These are phyloP conservation scores for Tulasnella sp. DNA, from an alignment of 768 basidiomycete genomes.

Conservation along the genomic window DNA sequence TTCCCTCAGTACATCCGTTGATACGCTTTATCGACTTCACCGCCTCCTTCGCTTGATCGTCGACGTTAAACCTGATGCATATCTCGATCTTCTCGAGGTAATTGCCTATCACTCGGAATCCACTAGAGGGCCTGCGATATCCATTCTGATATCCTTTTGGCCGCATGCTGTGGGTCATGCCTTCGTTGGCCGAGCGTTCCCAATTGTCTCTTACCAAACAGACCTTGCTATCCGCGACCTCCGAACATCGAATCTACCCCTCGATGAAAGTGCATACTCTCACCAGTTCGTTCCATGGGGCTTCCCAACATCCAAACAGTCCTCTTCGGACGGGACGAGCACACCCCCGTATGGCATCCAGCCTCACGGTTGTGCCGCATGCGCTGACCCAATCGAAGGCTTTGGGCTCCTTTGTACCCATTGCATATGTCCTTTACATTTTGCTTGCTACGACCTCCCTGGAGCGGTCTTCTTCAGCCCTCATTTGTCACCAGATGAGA, in stretches of 20 bases:
- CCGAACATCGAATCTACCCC: conserved; percentile 7
- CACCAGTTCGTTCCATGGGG: conserved; percentile 67
- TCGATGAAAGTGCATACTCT: conserved; percentile 30
- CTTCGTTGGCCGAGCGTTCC: conserved; percentile 42
- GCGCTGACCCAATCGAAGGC: conserved; percentile 42
- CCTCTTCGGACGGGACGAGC: conserved; percentile 25
- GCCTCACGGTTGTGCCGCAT: conserved; percentile 39
- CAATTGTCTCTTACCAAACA: conserved; percentile 28
- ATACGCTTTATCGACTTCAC: conserved; percentile 39
- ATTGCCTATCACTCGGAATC: conserved; percentile 50
- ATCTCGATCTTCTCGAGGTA: conserved; percentile 58
- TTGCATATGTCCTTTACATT: conserved; percentile 58
- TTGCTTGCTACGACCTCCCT: conserved; percentile 65
- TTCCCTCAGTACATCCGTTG: conserved; percentile 24
- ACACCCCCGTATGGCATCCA: conserved; percentile 26
- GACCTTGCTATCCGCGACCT: conserved; percentile 17
- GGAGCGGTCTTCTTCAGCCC: conserved; percentile 47
- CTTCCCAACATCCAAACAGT: conserved; percentile 27
- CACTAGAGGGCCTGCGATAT: conserved; percentile 43
- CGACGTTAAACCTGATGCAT: conserved; percentile 49
- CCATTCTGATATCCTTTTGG: conserved; percentile 50
- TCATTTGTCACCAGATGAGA: conserved; percentile 37
- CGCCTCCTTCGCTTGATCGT: conserved; percentile 44
- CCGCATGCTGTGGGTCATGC: conserved; percentile 58
- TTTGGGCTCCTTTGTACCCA: conserved; percentile 61